Evolutionary conservation across 352 stramenopile species (phyloP), one percentile per base, ranked within the genome.

Genomic region (Peronospora destructor): DNA sequence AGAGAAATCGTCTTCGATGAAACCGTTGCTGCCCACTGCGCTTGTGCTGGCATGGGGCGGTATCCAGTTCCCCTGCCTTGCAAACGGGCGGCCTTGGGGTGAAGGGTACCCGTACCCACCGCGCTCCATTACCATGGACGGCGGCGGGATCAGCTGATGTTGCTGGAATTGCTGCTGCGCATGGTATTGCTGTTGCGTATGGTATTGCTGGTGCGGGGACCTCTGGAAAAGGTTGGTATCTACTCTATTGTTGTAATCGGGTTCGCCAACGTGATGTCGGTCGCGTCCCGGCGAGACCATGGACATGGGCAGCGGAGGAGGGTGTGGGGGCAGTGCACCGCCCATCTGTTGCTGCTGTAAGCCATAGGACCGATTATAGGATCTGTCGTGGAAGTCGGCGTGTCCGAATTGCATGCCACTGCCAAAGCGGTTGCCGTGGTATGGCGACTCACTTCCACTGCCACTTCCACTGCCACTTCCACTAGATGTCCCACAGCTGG

Each of bases 1-100:
- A 21, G 79, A 76, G 44, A 90, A 90, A 30, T 86, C 76, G 23
- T 86, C 74, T 16, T 87, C 62, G 35, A 71, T 69, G 49, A 87
- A 87, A 21, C 56, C 68, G 11, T 64, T 46, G 28, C 34, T 65
- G 30, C 53, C 59, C 25, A 59, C 45, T 53, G 39, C 44, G 34
- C 56, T 42, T 59, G 51, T 41, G 38, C 53, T 64, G 17, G 40
- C 33, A 41, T 60, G 56, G 11, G 56, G 45, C 23, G 62, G 58
- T 34, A 63, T 45, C 44, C 47, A 56, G 21, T 61, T 53, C 5
- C 43, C 53, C 16, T 54, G 49, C 23, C 50, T 58, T 13, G 55
- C 44, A 21, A 54, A 64, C 30, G 61, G 42, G 14, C 52, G 65
- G 21, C 39, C 56, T 53, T 72, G 64, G 25, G 53, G 62, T 49